A percentile compares a stretch with the other conserved stretches of the same genome.
phyloP scores from a whole-genome alignment of 257 asterid species.

The Solanum peruvianum region DNA sequence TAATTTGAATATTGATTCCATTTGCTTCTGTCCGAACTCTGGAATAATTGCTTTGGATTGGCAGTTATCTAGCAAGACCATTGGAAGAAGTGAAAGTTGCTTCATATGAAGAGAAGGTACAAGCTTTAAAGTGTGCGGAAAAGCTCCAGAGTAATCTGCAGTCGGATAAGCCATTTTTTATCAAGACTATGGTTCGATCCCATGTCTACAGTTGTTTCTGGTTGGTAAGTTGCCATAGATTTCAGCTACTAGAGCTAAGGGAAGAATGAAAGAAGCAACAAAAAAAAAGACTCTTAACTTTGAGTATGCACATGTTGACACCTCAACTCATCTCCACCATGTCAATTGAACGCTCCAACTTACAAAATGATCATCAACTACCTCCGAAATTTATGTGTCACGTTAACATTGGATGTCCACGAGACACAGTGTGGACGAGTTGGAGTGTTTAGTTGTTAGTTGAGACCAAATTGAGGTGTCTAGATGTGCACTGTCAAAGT shows the following conservation, averaged over 20 bases:
- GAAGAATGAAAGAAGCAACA: neutral
- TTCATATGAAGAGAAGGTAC: conserved; percentile 43
- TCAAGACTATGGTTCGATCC: conserved; percentile 82
- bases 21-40: neutral
- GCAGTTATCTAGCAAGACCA: conserved; percentile 80
- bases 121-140: conserved; percentile 52
- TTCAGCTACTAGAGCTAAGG: neutral
- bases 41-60: conserved; percentile 1
- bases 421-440: neutral
- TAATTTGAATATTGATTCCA: neutral
- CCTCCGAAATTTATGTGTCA: neutral
- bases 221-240: conserved; percentile 50
- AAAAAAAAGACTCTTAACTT: neutral
- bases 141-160: conserved; percentile 51
- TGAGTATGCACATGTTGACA: neutral
- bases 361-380: neutral
- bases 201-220: conserved; percentile 96
- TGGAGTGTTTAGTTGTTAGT: neutral
- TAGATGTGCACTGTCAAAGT: neutral
- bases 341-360: neutral
- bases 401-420: neutral
- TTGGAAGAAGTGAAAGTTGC: conserved; percentile 65
- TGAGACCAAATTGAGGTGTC: neutral
- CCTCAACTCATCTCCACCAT: neutral
- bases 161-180: conserved; percentile 48